Percentiles rank a stretch among this genome's conserved stretches.
phyloP scores from a whole-genome alignment of 2,329 filamentous ascomycete genomes.

The Fusarium transvaalense region DNA sequence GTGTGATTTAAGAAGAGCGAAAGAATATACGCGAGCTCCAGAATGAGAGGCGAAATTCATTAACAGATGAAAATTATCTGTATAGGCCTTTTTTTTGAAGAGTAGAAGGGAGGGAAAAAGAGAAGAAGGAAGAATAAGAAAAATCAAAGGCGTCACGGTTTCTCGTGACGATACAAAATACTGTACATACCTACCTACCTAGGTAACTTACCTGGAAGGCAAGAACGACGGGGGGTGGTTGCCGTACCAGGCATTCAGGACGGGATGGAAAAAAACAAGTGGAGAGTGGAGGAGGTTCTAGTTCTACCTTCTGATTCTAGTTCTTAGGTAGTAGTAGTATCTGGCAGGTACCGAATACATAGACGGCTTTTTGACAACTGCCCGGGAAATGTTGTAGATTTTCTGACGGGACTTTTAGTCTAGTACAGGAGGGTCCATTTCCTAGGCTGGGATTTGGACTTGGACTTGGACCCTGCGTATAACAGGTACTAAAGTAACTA shows the following conservation, averaged over 20 bases:
- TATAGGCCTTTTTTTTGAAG: background rate
- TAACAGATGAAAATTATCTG: background rate
- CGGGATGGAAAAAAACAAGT: constrained; percentile 1
- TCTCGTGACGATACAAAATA: constrained; percentile 11
- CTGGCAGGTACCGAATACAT: constrained; percentile 33
- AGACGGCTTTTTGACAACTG: constrained; percentile 7
- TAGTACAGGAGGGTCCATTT: constrained; percentile 25
- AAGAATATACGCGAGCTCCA: constrained; percentile 28
- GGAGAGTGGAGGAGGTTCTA: background rate
- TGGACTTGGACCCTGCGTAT: constrained; percentile 36
- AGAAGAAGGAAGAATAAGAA: background rate
- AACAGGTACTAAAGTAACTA: background rate
- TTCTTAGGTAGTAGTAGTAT: background rate
- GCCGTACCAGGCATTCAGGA: background rate
- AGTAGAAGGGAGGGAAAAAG: background rate
- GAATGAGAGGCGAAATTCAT: constrained; percentile 3
- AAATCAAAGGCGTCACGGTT: constrained; percentile 39
- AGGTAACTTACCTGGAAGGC: background rate
- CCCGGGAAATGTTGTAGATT: constrained; percentile 18
- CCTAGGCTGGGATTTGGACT: constrained; percentile 1
- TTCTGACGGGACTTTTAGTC: constrained; percentile 9
- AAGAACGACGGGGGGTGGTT: constrained; percentile 10
- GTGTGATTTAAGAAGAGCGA: background rate
- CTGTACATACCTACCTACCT: background rate
- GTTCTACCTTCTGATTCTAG: background rate